These are phyloP conservation scores for Calocybe gangraenosa DNA, from an alignment of 768 basidiomycete genomes.

Conservation along the genomic window DNA sequence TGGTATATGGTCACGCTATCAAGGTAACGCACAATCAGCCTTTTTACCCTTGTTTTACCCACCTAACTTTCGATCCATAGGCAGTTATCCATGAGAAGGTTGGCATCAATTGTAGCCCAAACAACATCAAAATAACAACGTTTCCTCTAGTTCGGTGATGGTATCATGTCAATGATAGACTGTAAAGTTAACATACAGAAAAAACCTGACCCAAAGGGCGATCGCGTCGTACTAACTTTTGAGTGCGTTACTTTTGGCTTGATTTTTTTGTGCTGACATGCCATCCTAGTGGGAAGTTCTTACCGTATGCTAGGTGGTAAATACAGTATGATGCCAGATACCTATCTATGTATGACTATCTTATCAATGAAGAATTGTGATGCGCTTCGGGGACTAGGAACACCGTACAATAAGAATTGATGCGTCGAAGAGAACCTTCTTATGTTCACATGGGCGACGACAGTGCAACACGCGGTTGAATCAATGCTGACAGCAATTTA, in stretches of 20 bases:
- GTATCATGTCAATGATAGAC: conserved; percentile 89
- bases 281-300: conserved; percentile 63
- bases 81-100: conserved; percentile 79
- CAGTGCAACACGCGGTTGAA: no score
- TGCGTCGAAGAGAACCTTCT: no score
- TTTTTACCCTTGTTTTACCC: no score
- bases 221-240: conserved; percentile 74
- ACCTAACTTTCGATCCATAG: conserved; percentile 21
- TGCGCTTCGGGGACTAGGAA: no score
- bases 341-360: neutral
- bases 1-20: conserved; percentile 78
- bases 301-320: conserved; percentile 71
- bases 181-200: conserved; percentile 64
- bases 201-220: conserved; percentile 75
- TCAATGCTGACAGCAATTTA: no score
- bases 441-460: no score
- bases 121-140: no score
- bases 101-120: neutral
- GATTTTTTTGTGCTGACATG: conserved; percentile 5
- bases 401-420: no score
- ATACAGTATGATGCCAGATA: neutral
- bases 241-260: conserved; percentile 47
- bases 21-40: no score
- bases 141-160: conserved; percentile 66
- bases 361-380: no score